Evolutionary conservation across 1,139 yeast genomes (phyloP), one percentile per base, ranked within the genome.

Genomic region (Debaryomyces sp.): DNA sequence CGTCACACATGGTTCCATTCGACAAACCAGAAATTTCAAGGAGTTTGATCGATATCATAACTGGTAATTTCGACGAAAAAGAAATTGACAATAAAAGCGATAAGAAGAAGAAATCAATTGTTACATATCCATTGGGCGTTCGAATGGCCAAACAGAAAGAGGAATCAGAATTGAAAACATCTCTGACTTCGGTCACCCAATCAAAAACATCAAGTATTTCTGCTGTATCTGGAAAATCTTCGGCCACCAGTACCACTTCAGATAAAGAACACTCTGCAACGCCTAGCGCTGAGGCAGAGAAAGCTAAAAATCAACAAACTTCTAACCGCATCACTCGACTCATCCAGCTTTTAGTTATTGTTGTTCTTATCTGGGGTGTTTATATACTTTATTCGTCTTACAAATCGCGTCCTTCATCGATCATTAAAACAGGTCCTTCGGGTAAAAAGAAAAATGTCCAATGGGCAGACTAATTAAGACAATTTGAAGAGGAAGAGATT

Each of bases 1-100:
- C 96, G 0, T 86, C 96, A 4, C 99, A 94, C 63, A 94, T 94
- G 99, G 96, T 92, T 21, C 96, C 99, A 1, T 87, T 82, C 58
- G 98, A 94, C 62, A 68, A 81, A 47, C 89, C 96, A 1, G 82
- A 77, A 41, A 75, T 81, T 29, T 80, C 92, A 7, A 75, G 91
- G 56, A 90, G 92, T 27, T 71, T 94, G 44, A 69, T 87, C 39
- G 92, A 87, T 59, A 52, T 81, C 21, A 60, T 77, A 27, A 61
- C 70, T 8, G 68, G 71, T 2, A 70, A 76, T 46, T 71, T 55
- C 50, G 75, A 67, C 49, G 58, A 49, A 13, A 47, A 47, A 23
- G 59, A 55, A 7, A 50, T 48, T 3, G 57, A 53, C 2, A 56
- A 53, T 3, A 47, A 44, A 13, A 54, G 47, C 2, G 62, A 58